Conservation (phyloP, 176 grass and related monocot species). For the Eragrostis nindensis region DNA sequence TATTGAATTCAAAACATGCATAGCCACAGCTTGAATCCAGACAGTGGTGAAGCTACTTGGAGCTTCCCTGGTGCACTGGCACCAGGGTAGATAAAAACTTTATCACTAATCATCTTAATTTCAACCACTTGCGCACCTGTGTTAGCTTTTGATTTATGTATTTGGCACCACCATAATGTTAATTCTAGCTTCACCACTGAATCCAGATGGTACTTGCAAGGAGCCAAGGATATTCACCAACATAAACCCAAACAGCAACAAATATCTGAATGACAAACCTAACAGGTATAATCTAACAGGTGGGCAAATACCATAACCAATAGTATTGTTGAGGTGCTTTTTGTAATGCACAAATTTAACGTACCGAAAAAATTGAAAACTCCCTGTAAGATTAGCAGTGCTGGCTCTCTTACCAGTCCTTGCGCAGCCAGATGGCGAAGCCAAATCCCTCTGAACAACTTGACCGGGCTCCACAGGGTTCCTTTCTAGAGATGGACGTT, state of each 20-base stretch:
- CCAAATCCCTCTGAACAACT: slow-evolving; percentile 49
- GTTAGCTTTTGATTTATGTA: too few relatives aligned
- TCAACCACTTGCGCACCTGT: too few relatives aligned
- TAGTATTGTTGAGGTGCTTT: background rate
- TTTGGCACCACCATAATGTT: too few relatives aligned
- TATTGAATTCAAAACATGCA: slow-evolving; percentile 22
- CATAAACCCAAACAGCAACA: slow-evolving; percentile 27
- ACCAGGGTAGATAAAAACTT: too few relatives aligned
- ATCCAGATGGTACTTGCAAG: slow-evolving; percentile 24
- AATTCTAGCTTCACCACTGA: too few relatives aligned
- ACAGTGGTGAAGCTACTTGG: too few relatives aligned
- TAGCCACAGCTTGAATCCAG: slow-evolving; percentile 22
- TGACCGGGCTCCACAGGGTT: slow-evolving; percentile 34
- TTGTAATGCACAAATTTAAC: slow-evolving; percentile 32
- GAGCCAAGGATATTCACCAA: background rate
- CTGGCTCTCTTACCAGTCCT: slow-evolving; percentile 70
- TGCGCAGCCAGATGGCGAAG: slow-evolving; percentile 88
- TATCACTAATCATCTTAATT: too few relatives aligned
- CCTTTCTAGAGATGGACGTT: slow-evolving; percentile 65
- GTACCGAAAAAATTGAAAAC: slow-evolving; percentile 5
- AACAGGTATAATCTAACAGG: slow-evolving; percentile 1
- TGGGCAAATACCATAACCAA: background rate
- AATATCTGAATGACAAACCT: slow-evolving; percentile 27
- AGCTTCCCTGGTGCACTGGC: too few relatives aligned
- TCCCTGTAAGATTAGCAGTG: slow-evolving; percentile 22